Evolutionary conservation across 2,329 filamentous ascomycete genomes (phyloP), one percentile per base, ranked within the genome.

Genomic region (Trichoderma koningiopsis): DNA sequence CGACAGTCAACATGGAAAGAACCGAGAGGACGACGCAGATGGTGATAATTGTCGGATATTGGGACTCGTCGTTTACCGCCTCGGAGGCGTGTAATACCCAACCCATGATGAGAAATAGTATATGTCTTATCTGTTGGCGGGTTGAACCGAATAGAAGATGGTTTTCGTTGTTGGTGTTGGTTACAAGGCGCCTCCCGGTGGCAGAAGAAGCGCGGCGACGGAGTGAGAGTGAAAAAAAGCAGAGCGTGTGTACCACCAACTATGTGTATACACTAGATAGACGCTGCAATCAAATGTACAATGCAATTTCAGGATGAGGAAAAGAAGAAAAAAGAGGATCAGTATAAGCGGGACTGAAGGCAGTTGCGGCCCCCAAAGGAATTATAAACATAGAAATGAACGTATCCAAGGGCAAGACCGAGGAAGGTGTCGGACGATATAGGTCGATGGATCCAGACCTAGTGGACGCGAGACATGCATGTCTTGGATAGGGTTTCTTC

Each of bases 11-110:
- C 1, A 80, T 76, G 68, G 85, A 84, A 4, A 86, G 66, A 0
- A 80, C 64, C 0, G 83, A 83, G 16, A 87, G 73, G 24, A 79
- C 74, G n/a, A 82, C 70, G 71, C 82, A 85, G 29, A 87, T 81
- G n/a, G 79, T 77, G 29, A 87, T 77, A 53, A 87, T 86, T 40
- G 78, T 79, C 24, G 75, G 80, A 70, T 83, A 87, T 63, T 86
- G 77, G 3, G 85, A 87, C 68, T 77, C 71, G 24, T 75, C 78
- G 57, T 87, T 79, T 29, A 86, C 77, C 72, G 83, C 82, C 7
- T 81, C 77, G 8, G 82, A 77, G 61, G 83, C 84, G 77, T 86
- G 82, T 55, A 81, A 72, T 57, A 87, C 84, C 85, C 84, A 87
- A 68, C 77, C 80, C 84, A 86, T 86, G 24, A 68, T 71, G 58